Evolutionary conservation across 2,329 filamentous ascomycete species (phyloP), one percentile per base, ranked within the genome.

Genomic region (Cryphonectria naterciae): DNA sequence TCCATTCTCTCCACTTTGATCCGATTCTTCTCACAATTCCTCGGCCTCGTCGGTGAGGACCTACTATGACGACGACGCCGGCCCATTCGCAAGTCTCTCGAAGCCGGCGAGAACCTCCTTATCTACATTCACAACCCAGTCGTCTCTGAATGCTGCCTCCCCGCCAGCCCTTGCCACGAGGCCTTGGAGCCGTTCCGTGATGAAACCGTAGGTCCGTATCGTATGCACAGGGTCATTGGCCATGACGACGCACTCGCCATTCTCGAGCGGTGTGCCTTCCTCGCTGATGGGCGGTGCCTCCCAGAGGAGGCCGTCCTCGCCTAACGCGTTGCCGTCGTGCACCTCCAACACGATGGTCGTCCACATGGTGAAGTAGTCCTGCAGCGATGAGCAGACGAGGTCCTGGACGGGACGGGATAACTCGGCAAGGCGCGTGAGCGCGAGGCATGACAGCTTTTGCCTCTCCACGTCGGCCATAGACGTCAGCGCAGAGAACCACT

Each of bases 281-380:
- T 89, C 86, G 6, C 79, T 82, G 6, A 77, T 74, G 10, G 78
- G 73, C 1, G 77, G 71, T 0, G 81, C 77, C 0, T 75, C 77
- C 81, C 84, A 85, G 17, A 89, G 82, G n/a, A 88, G 80, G 68
- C 81, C 83, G 77, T 90, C 88, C 1, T 80, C 79, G 1, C 81
- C 84, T 63, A 86, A 84, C 37, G 85, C 83, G 56, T 85, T 83
- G 35, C 88, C 88, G 62, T 91, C 89, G 67, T 90, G 84, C 65
- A 95, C 81, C 75, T 94, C 91, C 1, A 82, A 81, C 41, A 95
- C 83, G 1, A 93, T 86, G 73, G 87, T 88, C 1, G 91, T 92
- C 93, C 93, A 96, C 81, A 94, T 86, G 1, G 86, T 85, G 76
- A 96, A 89, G 76, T 93, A 89, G 76, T 91, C 91, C 78, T 96